Conservation (phyloP, 371 early-diverging fungal genomes). For the Fennellomyces sp. region DNA sequence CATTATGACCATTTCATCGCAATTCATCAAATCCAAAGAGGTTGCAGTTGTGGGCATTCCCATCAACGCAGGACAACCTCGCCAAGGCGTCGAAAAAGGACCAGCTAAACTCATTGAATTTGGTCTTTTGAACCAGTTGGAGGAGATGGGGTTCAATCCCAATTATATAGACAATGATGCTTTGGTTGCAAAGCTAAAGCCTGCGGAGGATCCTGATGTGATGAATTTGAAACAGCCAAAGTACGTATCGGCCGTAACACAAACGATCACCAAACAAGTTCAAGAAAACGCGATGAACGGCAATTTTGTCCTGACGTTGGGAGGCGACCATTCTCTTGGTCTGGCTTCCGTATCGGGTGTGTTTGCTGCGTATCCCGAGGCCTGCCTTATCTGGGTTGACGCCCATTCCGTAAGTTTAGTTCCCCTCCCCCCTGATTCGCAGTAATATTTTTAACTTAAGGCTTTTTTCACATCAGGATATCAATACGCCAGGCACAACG, state of each 20-base stretch:
- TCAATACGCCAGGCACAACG: slow-evolving; percentile 93
- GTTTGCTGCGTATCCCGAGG: slow-evolving; percentile 76
- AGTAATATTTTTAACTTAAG: too few relatives aligned
- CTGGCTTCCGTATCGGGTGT: slow-evolving; percentile 91
- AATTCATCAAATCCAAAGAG: slow-evolving; percentile 30
- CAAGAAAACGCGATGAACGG: slow-evolving; percentile 62
- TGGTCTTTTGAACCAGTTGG: slow-evolving; percentile 82
- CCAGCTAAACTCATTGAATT: slow-evolving; percentile 82
- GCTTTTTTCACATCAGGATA: too few relatives aligned
- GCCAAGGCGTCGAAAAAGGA: slow-evolving; percentile 91
- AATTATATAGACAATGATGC: slow-evolving; percentile 73
- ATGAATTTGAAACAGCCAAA: slow-evolving; percentile 85
- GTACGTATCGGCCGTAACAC: slow-evolving; percentile 81
- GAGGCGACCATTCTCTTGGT: slow-evolving; percentile 96
- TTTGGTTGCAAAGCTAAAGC: slow-evolving; percentile 52
- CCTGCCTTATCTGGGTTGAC: slow-evolving; percentile 96
- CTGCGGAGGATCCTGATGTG: slow-evolving; percentile 67
- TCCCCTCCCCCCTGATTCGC: too few relatives aligned
- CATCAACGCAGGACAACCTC: slow-evolving; percentile 83
- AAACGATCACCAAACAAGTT: slow-evolving; percentile 71
- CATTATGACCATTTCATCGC: slow-evolving; percentile 1
- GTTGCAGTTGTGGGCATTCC: slow-evolving; percentile 57
- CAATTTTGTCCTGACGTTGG: slow-evolving; percentile 88
- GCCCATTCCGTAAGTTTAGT: slow-evolving; percentile 86
- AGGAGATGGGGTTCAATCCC: slow-evolving; percentile 80